Conservation (phyloP, 768 basidiomycete species). For the Leccinum aurantiacum region DNA sequence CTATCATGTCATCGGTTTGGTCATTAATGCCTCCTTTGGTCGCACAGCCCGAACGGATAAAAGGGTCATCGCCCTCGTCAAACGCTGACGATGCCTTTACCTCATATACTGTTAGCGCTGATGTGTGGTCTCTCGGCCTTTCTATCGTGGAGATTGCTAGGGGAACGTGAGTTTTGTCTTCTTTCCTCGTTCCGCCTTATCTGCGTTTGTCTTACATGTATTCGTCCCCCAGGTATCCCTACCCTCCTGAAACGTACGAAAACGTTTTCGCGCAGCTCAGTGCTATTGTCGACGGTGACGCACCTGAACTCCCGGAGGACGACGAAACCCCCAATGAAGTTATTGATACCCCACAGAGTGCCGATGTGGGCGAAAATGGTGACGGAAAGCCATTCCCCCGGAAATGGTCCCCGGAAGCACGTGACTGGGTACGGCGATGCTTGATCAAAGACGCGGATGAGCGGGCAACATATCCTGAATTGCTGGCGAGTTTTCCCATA, state of each 20-base stretch:
- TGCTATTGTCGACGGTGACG: conserved; percentile 95
- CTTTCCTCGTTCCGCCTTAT: not conserved
- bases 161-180: conserved; percentile 44
- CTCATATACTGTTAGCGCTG: conserved; percentile 92
- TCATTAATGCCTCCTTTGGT: conserved; percentile 1
- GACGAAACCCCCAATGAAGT: conserved; percentile 25
- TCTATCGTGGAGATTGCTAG: conserved; percentile 91
- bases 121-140: conserved; percentile 96
- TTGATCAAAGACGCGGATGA: conserved; percentile 76
- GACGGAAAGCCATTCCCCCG: conserved; percentile 16
- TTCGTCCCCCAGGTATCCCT: conserved; percentile 62
- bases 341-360: conserved; percentile 4
- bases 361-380: conserved; percentile 15
- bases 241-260: conserved; percentile 94
- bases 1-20: not conserved
- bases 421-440: conserved; percentile 81
- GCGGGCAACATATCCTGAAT: conserved; percentile 79
- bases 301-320: conserved; percentile 79
- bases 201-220: conserved; percentile 2
- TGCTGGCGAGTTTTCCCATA: conserved; percentile 54
- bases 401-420: conserved; percentile 47
- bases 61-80: conserved; percentile 70
- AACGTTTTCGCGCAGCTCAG: conserved; percentile 96
- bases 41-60: conserved; percentile 88
- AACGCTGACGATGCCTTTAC: conserved; percentile 33